Evolutionary conservation across 768 basidiomycete species (phyloP).

Genomic region (Amylocystis lapponica): DNA sequence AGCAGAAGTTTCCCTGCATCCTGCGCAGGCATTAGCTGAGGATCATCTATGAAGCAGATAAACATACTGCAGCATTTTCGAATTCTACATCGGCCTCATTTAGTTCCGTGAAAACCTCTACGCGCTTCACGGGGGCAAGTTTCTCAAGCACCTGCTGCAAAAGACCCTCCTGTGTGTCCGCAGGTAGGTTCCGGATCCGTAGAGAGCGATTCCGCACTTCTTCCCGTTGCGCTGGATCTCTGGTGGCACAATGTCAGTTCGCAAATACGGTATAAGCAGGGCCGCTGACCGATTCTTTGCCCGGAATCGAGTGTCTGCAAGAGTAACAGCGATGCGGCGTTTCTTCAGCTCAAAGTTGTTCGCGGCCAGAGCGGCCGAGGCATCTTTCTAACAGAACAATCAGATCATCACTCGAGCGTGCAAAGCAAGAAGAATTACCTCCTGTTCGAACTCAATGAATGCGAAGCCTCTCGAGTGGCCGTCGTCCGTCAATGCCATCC

Average conservation of each 20-base stretch:
- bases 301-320: conserved; percentile 61
- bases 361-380: conserved; percentile 62
- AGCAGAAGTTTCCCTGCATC: conserved; percentile 81
- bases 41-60: background rate
- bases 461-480: conserved; percentile 80
- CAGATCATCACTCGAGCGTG: background rate
- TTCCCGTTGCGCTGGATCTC: conserved; percentile 30
- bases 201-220: conserved; percentile 69
- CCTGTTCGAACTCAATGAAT: conserved; percentile 85
- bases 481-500: conserved; percentile 68
- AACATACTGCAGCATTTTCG: conserved; percentile 56
- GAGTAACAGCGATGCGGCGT: conserved; percentile 83
- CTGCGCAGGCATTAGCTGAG: conserved; percentile 32
- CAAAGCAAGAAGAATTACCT: conserved; percentile 40
- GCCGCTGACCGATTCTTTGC: conserved; percentile 20
- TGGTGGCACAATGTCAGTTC: background rate
- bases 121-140: conserved; percentile 58
- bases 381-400: conserved; percentile 49
- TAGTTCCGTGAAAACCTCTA: conserved; percentile 63
- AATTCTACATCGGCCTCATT: conserved; percentile 63
- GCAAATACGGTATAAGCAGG: background rate
- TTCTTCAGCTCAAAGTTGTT: conserved; percentile 89
- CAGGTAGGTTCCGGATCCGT: conserved; percentile 68
- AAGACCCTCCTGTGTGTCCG: conserved; percentile 80
- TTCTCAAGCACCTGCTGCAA: conserved; percentile 89